Evolutionary conservation across 2,329 filamentous ascomycete genomes (phyloP).

Genomic region (Ophiostoma sp.): DNA sequence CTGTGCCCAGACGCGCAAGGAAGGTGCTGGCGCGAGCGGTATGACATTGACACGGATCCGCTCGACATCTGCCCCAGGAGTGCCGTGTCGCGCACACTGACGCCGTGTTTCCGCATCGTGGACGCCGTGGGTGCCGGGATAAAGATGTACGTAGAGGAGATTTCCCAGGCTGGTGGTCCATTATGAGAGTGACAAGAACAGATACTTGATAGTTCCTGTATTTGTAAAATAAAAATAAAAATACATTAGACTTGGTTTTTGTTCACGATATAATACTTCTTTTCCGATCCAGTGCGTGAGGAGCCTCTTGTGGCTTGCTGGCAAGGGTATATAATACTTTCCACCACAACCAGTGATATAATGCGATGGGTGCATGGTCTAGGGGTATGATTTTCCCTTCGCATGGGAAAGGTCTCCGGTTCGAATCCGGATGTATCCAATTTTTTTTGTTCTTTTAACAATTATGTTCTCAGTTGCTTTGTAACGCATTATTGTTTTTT

Average conservation of each 20-base stretch:
- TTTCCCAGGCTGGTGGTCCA: neutral
- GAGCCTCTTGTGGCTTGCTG: neutral
- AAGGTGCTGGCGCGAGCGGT: constrained; percentile 21
- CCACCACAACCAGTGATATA: neutral
- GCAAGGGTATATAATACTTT: neutral
- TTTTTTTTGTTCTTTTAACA: neutral
- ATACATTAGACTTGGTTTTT: too few relatives aligned
- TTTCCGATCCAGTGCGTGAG: neutral
- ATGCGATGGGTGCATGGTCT: constrained; percentile 9
- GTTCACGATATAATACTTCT: neutral
- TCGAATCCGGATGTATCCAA: constrained; percentile 16
- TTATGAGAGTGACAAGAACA: too few relatives aligned
- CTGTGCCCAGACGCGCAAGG: constrained; percentile 19
- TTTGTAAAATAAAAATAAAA: too few relatives aligned
- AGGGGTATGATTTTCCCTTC: constrained; percentile 17
- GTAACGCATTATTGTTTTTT: neutral
- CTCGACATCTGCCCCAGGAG: constrained; percentile 22
- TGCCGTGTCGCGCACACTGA: constrained; percentile 18
- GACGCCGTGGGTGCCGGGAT: constrained; percentile 16
- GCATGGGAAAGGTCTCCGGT: constrained; percentile 17
- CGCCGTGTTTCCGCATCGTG: constrained; percentile 21
- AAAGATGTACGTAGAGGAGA: constrained; percentile 15
- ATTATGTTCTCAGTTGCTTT: neutral
- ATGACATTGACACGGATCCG: constrained; percentile 22
- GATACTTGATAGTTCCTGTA: too few relatives aligned